Evolutionary conservation across 257 asterid genomes (phyloP).

Genomic region (Linderniella brevidens): DNA sequence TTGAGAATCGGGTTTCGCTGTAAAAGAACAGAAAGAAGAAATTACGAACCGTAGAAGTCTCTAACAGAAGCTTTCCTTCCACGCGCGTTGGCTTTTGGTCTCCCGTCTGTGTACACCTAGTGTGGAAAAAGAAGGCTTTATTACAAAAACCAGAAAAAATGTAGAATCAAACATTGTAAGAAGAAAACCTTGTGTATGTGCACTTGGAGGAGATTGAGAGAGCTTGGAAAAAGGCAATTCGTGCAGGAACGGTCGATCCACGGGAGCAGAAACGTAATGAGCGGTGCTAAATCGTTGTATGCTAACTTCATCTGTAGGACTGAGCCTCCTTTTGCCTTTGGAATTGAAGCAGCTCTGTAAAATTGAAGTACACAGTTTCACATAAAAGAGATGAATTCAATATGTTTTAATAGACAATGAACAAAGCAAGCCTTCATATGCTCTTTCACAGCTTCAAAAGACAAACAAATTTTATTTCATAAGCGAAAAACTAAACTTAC

Average conservation of each 20-base stretch:
- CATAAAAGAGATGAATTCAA: neutral
- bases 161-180: neutral
- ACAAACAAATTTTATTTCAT: neutral
- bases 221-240: conserved; percentile 40
- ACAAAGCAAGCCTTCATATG: no score
- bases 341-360: conserved; percentile 68
- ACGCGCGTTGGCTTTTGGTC: conserved; percentile 39
- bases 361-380: conserved; percentile 5
- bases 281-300: conserved; percentile 51
- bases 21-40: neutral
- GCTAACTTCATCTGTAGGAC: conserved; percentile 74
- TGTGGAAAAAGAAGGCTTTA: neutral
- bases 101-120: conserved; percentile 65
- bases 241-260: conserved; percentile 75
- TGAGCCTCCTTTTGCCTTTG: conserved; percentile 61
- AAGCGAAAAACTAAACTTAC: conserved; percentile 24
- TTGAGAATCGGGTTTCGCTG: neutral
- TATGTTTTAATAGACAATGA: no score
- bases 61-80: conserved; percentile 65
- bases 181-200: conserved; percentile 53
- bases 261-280: conserved; percentile 44
- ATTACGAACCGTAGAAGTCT: conserved; percentile 69
- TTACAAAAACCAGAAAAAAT: neutral
- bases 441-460: neutral
- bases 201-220: conserved; percentile 46